These are phyloP conservation scores for Globisporangium rhizosaccharum DNA, from an alignment of 352 stramenopile species.

Conservation along the genomic window DNA sequence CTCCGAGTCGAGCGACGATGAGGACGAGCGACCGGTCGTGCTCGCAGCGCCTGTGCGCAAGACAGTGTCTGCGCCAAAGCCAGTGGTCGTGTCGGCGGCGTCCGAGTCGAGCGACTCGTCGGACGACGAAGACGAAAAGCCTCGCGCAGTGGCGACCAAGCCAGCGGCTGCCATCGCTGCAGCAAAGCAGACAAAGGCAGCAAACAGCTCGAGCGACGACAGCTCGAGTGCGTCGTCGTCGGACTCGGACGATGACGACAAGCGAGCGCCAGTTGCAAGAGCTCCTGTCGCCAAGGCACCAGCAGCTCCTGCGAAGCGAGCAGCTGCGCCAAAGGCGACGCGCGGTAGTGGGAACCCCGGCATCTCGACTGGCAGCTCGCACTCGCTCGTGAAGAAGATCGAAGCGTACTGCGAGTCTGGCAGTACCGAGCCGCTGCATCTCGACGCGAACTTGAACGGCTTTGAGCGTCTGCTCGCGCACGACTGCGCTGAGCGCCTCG, in stretches of 20 bases:
- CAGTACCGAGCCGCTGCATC: conserved; percentile 39
- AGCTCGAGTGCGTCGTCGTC: conserved; percentile 17
- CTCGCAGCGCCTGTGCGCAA: conserved; percentile 8
- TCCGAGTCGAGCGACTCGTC: conserved; percentile 4
- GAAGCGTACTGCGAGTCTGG: conserved; percentile 59
- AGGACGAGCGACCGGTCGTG: conserved; percentile 20
- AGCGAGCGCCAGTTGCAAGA: conserved; percentile 1
- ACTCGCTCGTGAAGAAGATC: conserved; percentile 84
- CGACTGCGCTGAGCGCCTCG: conserved; percentile 75
- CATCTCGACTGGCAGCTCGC: conserved; percentile 59
- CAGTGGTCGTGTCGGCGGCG: not conserved
- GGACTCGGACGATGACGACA: conserved; percentile 11
- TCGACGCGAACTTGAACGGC: conserved; percentile 73
- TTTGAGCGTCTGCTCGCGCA: conserved; percentile 81
- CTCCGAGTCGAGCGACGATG: conserved; percentile 40
- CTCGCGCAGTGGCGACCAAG: conserved; percentile 1
- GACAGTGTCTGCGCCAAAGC: not conserved
- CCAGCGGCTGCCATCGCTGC: not conserved
- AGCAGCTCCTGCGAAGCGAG: conserved; percentile 8
- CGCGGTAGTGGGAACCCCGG: conserved; percentile 16
- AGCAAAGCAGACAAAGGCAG: not conserved
- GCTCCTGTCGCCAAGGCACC: not conserved
- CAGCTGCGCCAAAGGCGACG: conserved; percentile 10
- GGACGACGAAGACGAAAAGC: conserved; percentile 15
- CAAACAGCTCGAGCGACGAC: conserved; percentile 3